These are phyloP conservation scores for Fusarium bactridioides DNA, from an alignment of 2,329 filamentous ascomycete genomes.

Conservation along the genomic window DNA sequence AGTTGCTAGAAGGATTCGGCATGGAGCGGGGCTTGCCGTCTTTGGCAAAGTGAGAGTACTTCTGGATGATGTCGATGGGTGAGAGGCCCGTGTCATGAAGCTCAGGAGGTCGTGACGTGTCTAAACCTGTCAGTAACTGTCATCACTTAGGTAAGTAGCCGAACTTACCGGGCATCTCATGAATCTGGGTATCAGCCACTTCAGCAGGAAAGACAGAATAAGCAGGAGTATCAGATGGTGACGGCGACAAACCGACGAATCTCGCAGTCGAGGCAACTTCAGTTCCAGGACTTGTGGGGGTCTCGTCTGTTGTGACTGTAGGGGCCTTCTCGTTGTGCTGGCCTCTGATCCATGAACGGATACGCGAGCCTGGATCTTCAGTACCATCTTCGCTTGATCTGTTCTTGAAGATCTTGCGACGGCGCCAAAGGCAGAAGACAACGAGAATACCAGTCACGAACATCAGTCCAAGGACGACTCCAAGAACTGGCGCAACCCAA, in stretches of 20 bases:
- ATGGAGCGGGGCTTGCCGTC: conserved; percentile 21
- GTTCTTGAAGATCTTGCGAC: conserved; percentile 53
- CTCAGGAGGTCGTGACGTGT: conserved; percentile 55
- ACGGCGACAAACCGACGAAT: conserved; percentile 6
- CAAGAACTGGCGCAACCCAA: conserved; percentile 69
- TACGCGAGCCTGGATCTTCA: conserved; percentile 57
- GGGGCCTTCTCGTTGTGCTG: conserved; percentile 54
- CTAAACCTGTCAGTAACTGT: conserved; percentile 37
- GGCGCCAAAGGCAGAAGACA: conserved; percentile 61
- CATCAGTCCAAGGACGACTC: conserved; percentile 67
- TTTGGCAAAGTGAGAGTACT: conserved; percentile 39
- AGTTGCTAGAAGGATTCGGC: conserved; percentile 38
- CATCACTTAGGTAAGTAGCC: fast-evolving
- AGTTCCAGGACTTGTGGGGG: conserved; percentile 50
- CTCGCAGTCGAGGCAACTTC: conserved; percentile 45
- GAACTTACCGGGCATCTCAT: conserved; percentile 57
- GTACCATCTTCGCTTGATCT: conserved; percentile 50
- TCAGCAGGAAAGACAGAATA: conserved; percentile 43
- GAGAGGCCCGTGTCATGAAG: conserved; percentile 55
- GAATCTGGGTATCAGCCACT: conserved; percentile 54
- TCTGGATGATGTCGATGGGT: conserved; percentile 51
- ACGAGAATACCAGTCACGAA: conserved; percentile 61
- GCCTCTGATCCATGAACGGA: conserved; percentile 62
- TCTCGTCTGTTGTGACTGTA: conserved; percentile 56
- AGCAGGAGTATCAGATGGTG: conserved; percentile 24